Evolutionary conservation across 1,284 basidiomycete species (phyloP).

Genomic region (Ceratobasidium sp.): DNA sequence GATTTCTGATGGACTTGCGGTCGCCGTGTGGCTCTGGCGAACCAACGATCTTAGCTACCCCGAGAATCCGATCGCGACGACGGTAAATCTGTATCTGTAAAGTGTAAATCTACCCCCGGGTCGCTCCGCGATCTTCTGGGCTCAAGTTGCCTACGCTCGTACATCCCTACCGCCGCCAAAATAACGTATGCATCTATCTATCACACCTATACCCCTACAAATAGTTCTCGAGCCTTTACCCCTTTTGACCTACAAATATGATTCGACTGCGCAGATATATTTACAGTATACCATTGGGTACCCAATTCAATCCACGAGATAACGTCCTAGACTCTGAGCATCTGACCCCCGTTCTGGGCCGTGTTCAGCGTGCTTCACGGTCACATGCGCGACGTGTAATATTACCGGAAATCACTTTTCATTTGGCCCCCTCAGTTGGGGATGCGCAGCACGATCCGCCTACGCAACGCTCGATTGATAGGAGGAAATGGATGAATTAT

Average conservation of each 20-base stretch:
- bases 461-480: not conserved
- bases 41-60: slow-evolving; percentile 5
- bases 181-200: not conserved
- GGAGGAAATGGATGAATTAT: not conserved
- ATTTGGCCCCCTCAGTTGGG: not conserved
- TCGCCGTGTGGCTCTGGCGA: not conserved
- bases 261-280: slow-evolving; percentile 9
- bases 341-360: no score
- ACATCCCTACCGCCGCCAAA: no score
- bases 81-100: slow-evolving; percentile 16
- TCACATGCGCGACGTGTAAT: not conserved
- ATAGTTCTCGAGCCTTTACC: slow-evolving; percentile 7
- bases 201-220: not conserved
- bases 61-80: slow-evolving; percentile 11
- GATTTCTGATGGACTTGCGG: slow-evolving; percentile 5
- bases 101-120: slow-evolving; percentile 23
- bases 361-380: not conserved
- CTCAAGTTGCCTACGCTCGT: not conserved
- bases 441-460: no score
- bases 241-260: not conserved
- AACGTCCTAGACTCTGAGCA: no score
- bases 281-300: not conserved
- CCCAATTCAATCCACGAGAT: not conserved
- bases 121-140: slow-evolving; percentile 16
- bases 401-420: not conserved